A percentile compares a stretch with the other conserved stretches of the same genome.
These are phyloP conservation scores for Diaporthe vaccinii DNA, from an alignment of 2,329 filamentous ascomycete species.

Conservation along the genomic window DNA sequence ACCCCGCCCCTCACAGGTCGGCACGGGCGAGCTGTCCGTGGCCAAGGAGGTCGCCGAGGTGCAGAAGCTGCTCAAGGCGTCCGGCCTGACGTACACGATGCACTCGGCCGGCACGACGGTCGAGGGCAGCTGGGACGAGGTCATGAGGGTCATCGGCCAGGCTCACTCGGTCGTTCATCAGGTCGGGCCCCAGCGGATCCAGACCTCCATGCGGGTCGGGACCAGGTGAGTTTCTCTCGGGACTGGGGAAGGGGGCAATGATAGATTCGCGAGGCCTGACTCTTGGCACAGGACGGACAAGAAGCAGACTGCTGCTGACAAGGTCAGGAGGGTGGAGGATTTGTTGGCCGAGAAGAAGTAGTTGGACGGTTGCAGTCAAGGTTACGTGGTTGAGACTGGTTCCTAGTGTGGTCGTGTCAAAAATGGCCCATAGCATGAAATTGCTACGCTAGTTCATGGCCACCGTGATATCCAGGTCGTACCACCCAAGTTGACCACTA, in stretches of 20 bases:
- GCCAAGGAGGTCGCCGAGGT: conserved; percentile 89
- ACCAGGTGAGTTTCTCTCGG: conserved; percentile 69
- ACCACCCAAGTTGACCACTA: too few relatives aligned
- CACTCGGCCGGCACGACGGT: conserved; percentile 95
- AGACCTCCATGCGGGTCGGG: conserved; percentile 89
- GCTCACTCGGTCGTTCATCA: conserved; percentile 84
- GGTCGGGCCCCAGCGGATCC: conserved; percentile 83
- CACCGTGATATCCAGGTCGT: too few relatives aligned
- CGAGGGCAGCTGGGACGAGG: conserved; percentile 91
- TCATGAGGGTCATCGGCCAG: conserved; percentile 88
- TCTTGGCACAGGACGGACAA: conserved; percentile 78
- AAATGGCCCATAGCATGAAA: background rate
- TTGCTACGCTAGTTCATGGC: background rate
- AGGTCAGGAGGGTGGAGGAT: conserved; percentile 74
- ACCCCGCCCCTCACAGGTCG: conserved; percentile 67
- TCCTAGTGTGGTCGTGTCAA: background rate
- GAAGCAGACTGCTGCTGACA: conserved; percentile 83
- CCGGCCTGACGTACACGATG: conserved; percentile 87
- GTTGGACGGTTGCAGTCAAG: background rate
- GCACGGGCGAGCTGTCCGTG: conserved; percentile 82
- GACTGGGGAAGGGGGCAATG: too few relatives aligned
- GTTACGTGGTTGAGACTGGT: background rate
- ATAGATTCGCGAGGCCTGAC: background rate
- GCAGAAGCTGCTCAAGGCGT: conserved; percentile 85
- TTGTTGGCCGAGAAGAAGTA: conserved; percentile 55